Conservation (phyloP, 2,329 filamentous ascomycete species). For the Venturia asperata region DNA sequence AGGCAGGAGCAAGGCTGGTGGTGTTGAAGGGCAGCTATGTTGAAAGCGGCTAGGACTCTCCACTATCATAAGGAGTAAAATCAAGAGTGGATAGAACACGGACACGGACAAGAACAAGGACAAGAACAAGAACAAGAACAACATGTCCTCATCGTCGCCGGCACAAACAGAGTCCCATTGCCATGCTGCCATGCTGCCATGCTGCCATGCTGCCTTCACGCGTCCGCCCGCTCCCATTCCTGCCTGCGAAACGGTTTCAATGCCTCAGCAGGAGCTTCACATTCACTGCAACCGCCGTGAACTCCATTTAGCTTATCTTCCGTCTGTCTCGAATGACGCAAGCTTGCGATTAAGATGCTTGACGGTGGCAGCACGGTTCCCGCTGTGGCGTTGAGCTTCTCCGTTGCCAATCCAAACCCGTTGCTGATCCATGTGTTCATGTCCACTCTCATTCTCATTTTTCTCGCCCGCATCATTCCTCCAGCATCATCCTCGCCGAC, state of each 20-base stretch:
- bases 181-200: background rate
- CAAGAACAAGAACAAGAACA: too few relatives aligned
- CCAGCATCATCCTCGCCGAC: background rate
- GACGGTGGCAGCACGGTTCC: background rate
- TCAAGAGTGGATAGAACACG: too few relatives aligned
- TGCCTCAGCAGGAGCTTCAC: background rate
- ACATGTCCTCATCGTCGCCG: too few relatives aligned
- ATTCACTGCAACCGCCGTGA: background rate
- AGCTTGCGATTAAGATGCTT: background rate
- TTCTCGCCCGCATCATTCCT: background rate
- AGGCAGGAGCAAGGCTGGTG: background rate
- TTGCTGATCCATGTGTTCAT: background rate
- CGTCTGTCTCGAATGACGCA: constrained; percentile 1
- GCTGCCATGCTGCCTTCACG: background rate
- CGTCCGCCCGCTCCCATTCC: background rate
- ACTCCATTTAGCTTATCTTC: background rate
- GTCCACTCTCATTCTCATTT: background rate
- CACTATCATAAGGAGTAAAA: background rate
- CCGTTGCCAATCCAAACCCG: background rate
- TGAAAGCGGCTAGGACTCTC: background rate
- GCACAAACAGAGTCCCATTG: too few relatives aligned
- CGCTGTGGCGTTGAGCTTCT: background rate
- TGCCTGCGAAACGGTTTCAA: background rate
- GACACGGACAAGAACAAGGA: too few relatives aligned
- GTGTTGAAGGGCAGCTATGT: background rate